Percentiles rank a stretch among this genome's conserved stretches.
Conservation (phyloP, 176 grass and related monocot genomes). For the Alopecurus myosuroides region DNA sequence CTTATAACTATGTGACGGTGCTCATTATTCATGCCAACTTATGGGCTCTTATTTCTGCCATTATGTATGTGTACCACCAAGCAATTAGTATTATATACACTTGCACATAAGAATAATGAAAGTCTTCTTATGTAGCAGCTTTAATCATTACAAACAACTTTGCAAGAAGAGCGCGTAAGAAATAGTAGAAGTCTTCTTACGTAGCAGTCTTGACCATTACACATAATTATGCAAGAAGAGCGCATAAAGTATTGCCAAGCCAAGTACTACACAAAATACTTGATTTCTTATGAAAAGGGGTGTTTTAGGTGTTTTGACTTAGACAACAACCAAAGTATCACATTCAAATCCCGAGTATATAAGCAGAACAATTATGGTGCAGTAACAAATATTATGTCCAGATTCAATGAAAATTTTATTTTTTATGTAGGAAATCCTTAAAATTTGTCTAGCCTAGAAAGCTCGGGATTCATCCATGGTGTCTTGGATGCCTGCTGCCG, state of each 20-base stretch:
- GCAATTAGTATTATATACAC: background rate
- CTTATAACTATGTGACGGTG: background rate
- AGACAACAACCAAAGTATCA: background rate
- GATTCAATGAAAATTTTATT: too few relatives aligned
- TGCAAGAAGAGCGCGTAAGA: too few relatives aligned
- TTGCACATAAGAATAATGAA: background rate
- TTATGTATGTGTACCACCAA: background rate
- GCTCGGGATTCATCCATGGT: too few relatives aligned
- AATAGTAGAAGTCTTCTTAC: too few relatives aligned
- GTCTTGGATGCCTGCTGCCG: too few relatives aligned
- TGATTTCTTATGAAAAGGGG: background rate
- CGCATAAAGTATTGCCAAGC: background rate
- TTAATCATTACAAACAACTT: too few relatives aligned
- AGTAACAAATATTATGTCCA: background rate
- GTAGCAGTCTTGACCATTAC: too few relatives aligned
- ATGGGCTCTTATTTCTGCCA: background rate
- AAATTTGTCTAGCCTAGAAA: too few relatives aligned
- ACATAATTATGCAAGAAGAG: too few relatives aligned
- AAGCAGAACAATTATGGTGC: background rate
- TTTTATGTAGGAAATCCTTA: background rate
- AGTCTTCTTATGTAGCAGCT: too few relatives aligned
- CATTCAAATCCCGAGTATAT: background rate
- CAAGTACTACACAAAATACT: background rate
- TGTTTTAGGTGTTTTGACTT: background rate
- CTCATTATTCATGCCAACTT: background rate